Percentiles rank a stretch among this genome's conserved stretches.
Conservation (phyloP, 2,329 filamentous ascomycete genomes). For the Aspergillus novoparasiticus region DNA sequence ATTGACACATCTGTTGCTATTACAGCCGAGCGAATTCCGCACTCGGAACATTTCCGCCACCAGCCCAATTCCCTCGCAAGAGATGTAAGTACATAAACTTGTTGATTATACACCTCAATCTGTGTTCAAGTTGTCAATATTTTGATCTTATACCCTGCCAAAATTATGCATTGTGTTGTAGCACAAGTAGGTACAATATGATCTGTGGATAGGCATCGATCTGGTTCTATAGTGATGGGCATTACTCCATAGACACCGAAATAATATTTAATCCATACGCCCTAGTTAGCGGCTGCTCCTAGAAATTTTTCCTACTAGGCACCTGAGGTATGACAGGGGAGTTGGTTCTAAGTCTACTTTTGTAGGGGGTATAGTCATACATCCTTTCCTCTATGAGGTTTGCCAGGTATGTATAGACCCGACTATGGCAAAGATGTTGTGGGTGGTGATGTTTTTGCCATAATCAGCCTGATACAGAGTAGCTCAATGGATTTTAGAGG, state of each 20-base stretch:
- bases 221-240: neutral
- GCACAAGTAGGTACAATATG: too few species aligned
- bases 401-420: neutral
- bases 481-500: neutral
- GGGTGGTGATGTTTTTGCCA: neutral
- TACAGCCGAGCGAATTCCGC: conserved; percentile 26
- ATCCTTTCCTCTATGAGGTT: neutral
- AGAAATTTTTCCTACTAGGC: neutral
- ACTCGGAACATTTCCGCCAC: conserved; percentile 27
- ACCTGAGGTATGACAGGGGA: neutral
- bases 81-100: neutral
- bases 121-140: neutral
- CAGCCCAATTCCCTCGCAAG: neutral
- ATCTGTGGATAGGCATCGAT: neutral
- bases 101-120: neutral
- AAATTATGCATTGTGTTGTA: neutral
- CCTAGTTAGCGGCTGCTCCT: neutral
- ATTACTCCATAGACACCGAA: too few species aligned
- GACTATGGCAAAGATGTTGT: neutral
- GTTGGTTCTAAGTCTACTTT: neutral
- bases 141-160: neutral
- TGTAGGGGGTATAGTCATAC: neutral
- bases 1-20: neutral
- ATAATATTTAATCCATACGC: neutral
- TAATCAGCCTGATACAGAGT: neutral